Evolutionary conservation across 495 filamentous ascomycete species (phyloP).

Genomic region (Neurospora sp.): DNA sequence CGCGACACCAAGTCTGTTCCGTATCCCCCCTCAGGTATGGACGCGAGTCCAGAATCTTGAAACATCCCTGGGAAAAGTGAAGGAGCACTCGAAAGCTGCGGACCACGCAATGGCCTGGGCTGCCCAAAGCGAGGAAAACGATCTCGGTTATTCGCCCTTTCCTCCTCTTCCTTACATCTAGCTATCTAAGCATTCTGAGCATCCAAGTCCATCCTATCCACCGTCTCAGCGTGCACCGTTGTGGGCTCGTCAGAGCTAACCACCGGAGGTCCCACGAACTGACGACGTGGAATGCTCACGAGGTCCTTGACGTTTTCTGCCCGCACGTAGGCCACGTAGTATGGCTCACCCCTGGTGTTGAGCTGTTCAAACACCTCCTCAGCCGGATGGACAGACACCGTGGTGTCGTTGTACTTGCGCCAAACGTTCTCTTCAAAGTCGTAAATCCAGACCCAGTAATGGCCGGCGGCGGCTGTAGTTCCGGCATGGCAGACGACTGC

Average conservation of each 20-base stretch:
- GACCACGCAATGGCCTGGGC: not conserved
- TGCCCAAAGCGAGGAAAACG: not conserved
- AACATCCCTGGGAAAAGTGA: not conserved
- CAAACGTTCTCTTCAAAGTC: slow-evolving; percentile 74
- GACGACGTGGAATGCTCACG: slow-evolving; percentile 40
- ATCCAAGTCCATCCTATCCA: not conserved
- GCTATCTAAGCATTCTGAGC: not conserved
- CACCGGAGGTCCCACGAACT: not conserved
- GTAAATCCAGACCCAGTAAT: slow-evolving; percentile 96
- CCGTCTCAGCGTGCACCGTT: not conserved
- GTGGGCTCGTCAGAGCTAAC: not conserved
- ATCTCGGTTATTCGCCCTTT: not conserved
- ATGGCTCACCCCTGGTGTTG: slow-evolving; percentile 60
- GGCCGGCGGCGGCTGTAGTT: slow-evolving; percentile 48
- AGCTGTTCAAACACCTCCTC: slow-evolving; percentile 54
- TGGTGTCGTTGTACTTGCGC: slow-evolving; percentile 89
- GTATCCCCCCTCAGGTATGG: not conserved
- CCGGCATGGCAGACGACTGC: slow-evolving; percentile 88
- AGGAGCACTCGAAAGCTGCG: not conserved
- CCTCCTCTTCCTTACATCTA: not conserved
- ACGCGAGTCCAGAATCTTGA: not conserved
- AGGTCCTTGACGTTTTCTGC: slow-evolving; percentile 49
- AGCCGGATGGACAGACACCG: slow-evolving; percentile 53
- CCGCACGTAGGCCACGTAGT: slow-evolving; percentile 79
- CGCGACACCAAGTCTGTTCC: too few relatives aligned